Percentiles rank a stretch among this genome's conserved stretches.
Conservation (phyloP, 148 eudicot species). For the Vaccinium vitisidaea region DNA sequence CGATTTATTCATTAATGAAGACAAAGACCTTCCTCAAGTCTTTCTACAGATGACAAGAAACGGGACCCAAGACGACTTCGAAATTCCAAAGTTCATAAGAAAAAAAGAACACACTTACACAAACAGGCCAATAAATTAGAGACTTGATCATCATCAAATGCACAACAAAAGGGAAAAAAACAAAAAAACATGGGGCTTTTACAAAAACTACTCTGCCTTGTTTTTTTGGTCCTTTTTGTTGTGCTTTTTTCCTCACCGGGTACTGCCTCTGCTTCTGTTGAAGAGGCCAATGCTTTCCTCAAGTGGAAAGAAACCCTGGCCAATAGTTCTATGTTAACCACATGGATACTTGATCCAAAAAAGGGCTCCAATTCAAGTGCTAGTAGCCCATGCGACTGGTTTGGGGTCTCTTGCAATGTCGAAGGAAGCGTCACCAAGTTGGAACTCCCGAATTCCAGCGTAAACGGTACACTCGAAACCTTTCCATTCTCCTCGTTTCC, state of each 20-base stretch:
- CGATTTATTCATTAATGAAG: no score
- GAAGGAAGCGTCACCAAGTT: constrained; percentile 25
- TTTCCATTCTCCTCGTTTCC: constrained; percentile 36
- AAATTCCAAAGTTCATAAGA: background rate
- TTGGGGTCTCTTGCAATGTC: constrained; percentile 37
- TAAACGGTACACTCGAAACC: background rate
- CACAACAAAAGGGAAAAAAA: background rate
- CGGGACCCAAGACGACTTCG: background rate
- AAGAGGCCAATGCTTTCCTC: constrained; percentile 39
- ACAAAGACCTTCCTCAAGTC: no score
- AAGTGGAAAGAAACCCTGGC: constrained; percentile 41
- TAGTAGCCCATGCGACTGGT: constrained; percentile 36
- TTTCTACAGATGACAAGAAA: no score
- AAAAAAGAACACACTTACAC: no score
- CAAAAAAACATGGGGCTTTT: constrained; percentile 2
- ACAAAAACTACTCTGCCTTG: background rate
- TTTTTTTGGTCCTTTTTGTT: background rate
- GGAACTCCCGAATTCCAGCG: constrained; percentile 34
- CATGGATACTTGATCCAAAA: constrained; percentile 29
- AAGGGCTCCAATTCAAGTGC: constrained; percentile 12
- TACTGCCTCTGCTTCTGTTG: constrained; percentile 20
- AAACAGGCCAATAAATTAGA: background rate
- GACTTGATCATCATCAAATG: background rate
- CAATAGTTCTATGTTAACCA: constrained; percentile 26
- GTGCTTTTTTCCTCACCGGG: background rate